Percentiles rank a stretch among this genome's conserved stretches.
Evolutionary conservation across 2,329 filamentous ascomycete species (phyloP).

Genomic region (Paraphoma sp.): DNA sequence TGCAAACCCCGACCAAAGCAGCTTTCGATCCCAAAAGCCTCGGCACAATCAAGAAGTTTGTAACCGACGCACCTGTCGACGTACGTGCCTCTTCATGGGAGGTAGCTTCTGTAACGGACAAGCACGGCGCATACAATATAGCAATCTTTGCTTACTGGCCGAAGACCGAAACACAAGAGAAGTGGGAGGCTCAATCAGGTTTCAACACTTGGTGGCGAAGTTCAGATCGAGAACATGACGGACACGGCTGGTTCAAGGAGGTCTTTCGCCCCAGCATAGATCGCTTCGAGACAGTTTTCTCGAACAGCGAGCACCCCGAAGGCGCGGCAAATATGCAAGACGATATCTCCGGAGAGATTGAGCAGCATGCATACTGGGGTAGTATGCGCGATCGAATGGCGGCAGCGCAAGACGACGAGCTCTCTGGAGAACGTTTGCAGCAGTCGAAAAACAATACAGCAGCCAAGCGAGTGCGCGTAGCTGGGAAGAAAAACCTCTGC

Average conservation of each 20-base stretch:
- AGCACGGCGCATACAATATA: constrained; percentile 42
- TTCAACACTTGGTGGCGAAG: constrained; percentile 50
- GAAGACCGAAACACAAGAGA: constrained; percentile 29
- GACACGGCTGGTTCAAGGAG: constrained; percentile 53
- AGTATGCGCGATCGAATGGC: constrained; percentile 56
- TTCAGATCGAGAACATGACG: constrained; percentile 30
- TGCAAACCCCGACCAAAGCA: constrained; percentile 27
- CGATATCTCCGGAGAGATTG: constrained; percentile 45
- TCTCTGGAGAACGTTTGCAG: constrained; percentile 37
- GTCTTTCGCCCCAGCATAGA: constrained; percentile 52
- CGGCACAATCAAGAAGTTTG: constrained; percentile 13
- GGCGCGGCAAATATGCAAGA: constrained; percentile 52
- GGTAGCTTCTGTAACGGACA: constrained; percentile 38
- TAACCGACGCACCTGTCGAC: constrained; percentile 14
- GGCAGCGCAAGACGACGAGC: constrained; percentile 45
- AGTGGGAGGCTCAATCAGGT: constrained; percentile 45
- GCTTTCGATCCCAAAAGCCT: background rate
- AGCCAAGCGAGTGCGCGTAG: constrained; percentile 36
- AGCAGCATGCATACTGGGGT: constrained; percentile 57
- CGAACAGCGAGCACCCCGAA: constrained; percentile 46
- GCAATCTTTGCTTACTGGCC: constrained; percentile 51
- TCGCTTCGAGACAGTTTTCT: constrained; percentile 55
- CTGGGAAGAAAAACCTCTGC: constrained; percentile 50
- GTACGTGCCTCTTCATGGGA: constrained; percentile 39
- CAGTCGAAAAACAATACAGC: background rate